Evolutionary conservation across 768 basidiomycete genomes (phyloP).

Genomic region (Auricularia heimuer): DNA sequence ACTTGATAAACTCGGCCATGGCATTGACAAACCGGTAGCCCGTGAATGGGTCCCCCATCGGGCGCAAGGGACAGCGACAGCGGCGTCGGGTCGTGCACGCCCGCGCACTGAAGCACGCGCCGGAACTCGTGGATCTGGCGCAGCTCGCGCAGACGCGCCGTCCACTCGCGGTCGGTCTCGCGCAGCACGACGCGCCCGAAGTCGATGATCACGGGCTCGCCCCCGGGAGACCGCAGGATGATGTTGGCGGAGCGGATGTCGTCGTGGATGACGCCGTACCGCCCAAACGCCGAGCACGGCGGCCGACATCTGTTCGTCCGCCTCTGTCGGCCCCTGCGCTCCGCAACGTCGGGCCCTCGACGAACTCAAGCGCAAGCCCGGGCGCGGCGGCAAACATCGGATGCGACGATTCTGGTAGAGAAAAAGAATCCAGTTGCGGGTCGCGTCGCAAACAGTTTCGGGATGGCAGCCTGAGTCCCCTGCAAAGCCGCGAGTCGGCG

Average conservation of each 20-base stretch:
- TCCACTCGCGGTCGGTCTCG: background rate
- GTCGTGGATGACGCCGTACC: constrained; percentile 1
- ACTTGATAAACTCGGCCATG: background rate
- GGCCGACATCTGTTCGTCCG: background rate
- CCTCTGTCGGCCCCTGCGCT: background rate
- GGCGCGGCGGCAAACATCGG: background rate
- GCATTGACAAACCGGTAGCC: background rate
- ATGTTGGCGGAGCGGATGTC: constrained; percentile 1
- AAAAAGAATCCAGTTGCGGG: background rate
- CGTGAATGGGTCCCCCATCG: background rate
- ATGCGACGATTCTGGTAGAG: background rate
- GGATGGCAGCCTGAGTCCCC: background rate
- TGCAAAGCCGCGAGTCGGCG: background rate
- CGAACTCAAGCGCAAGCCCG: background rate
- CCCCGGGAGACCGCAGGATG: background rate
- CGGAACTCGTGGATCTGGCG: background rate
- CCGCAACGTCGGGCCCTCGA: background rate
- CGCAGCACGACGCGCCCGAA: background rate
- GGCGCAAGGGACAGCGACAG: background rate
- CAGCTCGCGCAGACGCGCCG: background rate
- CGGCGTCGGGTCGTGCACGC: background rate
- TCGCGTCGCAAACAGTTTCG: background rate
- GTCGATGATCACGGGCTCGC: background rate
- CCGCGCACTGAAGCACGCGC: background rate
- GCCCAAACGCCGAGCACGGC: background rate